phyloP scores from a whole-genome alignment of 2,329 filamentous ascomycete species.

The Pseudogymnoascus sp. region DNA sequence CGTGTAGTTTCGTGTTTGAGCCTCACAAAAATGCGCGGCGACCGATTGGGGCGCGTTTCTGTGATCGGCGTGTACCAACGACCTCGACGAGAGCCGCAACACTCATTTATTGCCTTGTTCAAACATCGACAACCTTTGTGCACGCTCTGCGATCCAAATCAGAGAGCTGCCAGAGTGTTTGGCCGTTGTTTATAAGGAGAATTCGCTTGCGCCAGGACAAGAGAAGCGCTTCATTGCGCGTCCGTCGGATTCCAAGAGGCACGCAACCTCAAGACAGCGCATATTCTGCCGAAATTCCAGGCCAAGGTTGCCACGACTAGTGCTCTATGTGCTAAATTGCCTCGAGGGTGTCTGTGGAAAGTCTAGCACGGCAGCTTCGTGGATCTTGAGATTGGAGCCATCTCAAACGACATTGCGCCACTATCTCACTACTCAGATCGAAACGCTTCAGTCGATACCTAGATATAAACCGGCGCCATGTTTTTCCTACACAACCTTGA shows the following conservation, averaged over 20 bases:
- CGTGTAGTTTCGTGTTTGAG: not conserved
- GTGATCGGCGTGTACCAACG: slow-evolving; percentile 8
- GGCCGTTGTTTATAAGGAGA: slow-evolving; percentile 22
- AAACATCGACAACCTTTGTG: slow-evolving; percentile 27
- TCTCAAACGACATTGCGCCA: not conserved
- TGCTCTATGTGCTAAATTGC: slow-evolving; percentile 5
- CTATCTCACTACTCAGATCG: not conserved
- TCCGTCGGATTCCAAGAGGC: not conserved
- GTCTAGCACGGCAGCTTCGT: slow-evolving; percentile 1
- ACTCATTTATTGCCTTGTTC: slow-evolving; percentile 15
- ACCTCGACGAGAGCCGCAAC: slow-evolving; percentile 15
- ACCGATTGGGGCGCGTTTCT: slow-evolving; percentile 3
- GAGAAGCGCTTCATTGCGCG: slow-evolving; percentile 20
- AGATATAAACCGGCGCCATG: slow-evolving; percentile 47
- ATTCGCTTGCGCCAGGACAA: not conserved
- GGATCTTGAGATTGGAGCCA: not conserved
- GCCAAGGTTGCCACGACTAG: not conserved
- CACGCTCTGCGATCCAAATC: slow-evolving; percentile 24
- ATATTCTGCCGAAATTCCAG: not conserved
- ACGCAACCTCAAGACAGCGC: not conserved
- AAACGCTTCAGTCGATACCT: not conserved
- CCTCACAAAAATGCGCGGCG: slow-evolving; percentile 5
- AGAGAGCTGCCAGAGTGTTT: slow-evolving; percentile 27
- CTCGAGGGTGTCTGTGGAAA: not conserved
- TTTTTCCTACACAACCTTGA: slow-evolving; percentile 98